Percentiles rank a stretch among this genome's conserved stretches.
Conservation (phyloP, 169 alveolate species). For the Theileria parva region DNA sequence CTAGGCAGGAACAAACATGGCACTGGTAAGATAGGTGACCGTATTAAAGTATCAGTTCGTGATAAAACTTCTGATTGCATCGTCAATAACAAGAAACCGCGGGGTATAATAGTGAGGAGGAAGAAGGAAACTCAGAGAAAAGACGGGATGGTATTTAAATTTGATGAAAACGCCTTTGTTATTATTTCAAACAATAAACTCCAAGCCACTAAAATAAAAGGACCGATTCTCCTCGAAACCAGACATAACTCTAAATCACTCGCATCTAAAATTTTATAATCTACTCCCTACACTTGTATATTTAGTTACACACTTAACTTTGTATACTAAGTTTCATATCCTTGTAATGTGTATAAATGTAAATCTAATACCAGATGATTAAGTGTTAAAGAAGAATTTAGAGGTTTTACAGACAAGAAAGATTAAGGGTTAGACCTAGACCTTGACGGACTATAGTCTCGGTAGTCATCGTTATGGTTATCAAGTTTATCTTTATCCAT, state of each 20-base stretch:
- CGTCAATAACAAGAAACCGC: slow-evolving; percentile 68
- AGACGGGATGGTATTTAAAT: slow-evolving; percentile 79
- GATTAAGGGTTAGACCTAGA: background rate
- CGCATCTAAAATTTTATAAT: slow-evolving; percentile 70
- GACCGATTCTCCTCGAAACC: slow-evolving; percentile 79
- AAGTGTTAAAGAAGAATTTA: background rate
- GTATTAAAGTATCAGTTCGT: slow-evolving; percentile 76
- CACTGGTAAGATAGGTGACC: slow-evolving; percentile 81
- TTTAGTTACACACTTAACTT: background rate
- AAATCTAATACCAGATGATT: background rate
- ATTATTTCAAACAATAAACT: slow-evolving; percentile 75
- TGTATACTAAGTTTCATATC: too few species aligned
- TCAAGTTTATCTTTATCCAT: background rate
- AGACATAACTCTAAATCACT: slow-evolving; percentile 74
- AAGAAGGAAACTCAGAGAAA: slow-evolving; percentile 75
- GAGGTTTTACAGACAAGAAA: background rate
- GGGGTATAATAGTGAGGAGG: slow-evolving; percentile 76
- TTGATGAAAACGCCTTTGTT: slow-evolving; percentile 80
- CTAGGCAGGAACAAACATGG: slow-evolving; percentile 76
- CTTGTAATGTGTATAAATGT: too few species aligned
- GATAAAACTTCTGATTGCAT: slow-evolving; percentile 74
- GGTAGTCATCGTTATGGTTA: slow-evolving; percentile 2
- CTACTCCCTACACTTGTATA: background rate
- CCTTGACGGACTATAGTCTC: slow-evolving; percentile 10
- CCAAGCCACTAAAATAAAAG: slow-evolving; percentile 74